Evolutionary conservation across 2,329 filamentous ascomycete species (phyloP), one percentile per base, ranked within the genome.

Genomic region (Fusarium phyllophilum): DNA sequence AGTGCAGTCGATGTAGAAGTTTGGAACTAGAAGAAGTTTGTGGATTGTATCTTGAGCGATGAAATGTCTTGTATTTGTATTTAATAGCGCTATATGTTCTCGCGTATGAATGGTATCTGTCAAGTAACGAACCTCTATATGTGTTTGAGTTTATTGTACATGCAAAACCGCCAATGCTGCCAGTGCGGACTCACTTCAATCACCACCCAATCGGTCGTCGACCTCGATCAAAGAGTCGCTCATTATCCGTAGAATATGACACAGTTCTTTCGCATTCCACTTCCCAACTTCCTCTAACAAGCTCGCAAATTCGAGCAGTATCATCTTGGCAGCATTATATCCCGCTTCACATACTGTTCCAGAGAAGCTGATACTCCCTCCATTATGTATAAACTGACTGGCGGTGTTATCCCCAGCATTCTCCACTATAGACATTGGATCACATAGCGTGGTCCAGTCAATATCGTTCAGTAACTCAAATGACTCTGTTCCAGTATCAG

Each of bases 231-330:
- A 18, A 11, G 45, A 51, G 41, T 70, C 68, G 26, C 65, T 70
- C 68, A 70, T 69, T 29, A 69, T 49, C 8, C 46, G 34, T 10
- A 70, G 36, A 39, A 70, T 61, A 42, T 64, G 59, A 38, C 68
- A 51, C 4, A 70, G 22, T 12, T 54, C 44, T 22, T 36, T 42
- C n/a, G 41, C 29, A 24, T 70, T 69, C 65, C 68, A 68, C 26
- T 60, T 70, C 6, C 68, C 59, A 11, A 70, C 59, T 2, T 70
- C 68, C 8, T 69, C 68, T 20, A 70, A 10, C 3, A 70, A 60
- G 11, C 58, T 48, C 17, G 48, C 65, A 46, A 59, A 70, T 4
- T 60, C 46, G 17, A 70, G 34, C 2, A 68, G 3, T 2, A 69
- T 55, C 38, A 55, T 68, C 20, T 51, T 57, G 6, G 68, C 64